A percentile compares a stretch with the other conserved stretches of the same genome.
These are phyloP conservation scores for Geotrichum carabidarum DNA, from an alignment of 1,139 yeast species.

Conservation along the genomic window DNA sequence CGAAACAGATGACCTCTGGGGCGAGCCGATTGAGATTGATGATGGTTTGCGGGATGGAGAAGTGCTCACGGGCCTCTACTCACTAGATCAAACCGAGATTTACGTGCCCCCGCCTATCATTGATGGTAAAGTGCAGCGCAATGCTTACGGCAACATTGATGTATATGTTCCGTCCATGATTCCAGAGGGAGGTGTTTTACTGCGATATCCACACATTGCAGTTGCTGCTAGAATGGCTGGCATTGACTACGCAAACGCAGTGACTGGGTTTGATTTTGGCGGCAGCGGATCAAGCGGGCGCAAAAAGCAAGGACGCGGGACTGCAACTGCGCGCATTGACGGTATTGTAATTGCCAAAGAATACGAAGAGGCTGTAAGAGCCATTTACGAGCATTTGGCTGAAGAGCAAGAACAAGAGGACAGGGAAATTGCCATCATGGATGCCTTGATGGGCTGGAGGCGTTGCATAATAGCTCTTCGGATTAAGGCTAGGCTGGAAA, in stretches of 20 bases:
- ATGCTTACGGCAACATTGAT: constrained; percentile 79
- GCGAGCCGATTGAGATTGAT: constrained; percentile 29
- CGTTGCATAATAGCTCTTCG: constrained; percentile 63
- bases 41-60: constrained; percentile 51
- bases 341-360: constrained; percentile 73
- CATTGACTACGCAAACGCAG: constrained; percentile 82
- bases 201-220: constrained; percentile 51
- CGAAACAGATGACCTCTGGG: constrained; percentile 25
- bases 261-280: constrained; percentile 75
- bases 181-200: constrained; percentile 71
- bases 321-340: constrained; percentile 60
- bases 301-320: constrained; percentile 18
- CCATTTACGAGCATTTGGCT: constrained; percentile 51
- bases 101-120: constrained; percentile 61
- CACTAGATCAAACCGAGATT: constrained; percentile 68
- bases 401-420: constrained; percentile 52
- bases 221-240: constrained; percentile 66
- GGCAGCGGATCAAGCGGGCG: constrained; percentile 18
- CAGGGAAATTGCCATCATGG: constrained; percentile 44
- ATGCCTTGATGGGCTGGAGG: constrained; percentile 69
- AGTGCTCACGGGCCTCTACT: constrained; percentile 54
- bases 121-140: constrained; percentile 65
- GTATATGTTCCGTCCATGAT: constrained; percentile 72
- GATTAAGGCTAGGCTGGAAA: constrained; percentile 62
- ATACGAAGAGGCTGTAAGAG: constrained; percentile 58